Evolutionary conservation across 805 yeast genomes (phyloP).

Genomic region (Candida nonsorbophila): DNA sequence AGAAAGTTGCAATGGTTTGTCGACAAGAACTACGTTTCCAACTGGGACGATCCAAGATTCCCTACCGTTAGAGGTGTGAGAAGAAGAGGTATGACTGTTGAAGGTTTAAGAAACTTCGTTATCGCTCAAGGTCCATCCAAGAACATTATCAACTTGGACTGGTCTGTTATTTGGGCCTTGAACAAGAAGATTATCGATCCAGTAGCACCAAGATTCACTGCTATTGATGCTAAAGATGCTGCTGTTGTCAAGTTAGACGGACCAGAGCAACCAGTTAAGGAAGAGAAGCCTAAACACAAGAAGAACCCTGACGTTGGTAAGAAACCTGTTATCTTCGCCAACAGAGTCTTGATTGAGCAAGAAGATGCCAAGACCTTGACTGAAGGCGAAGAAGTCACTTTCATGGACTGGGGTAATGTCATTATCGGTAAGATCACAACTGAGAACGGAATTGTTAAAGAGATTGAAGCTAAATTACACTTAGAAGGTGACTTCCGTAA

Average conservation of each 20-base stretch:
- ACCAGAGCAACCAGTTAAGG: conserved; percentile 57
- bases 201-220: conserved; percentile 91
- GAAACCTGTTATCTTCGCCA: conserved; percentile 67
- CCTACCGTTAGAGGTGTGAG: conserved; percentile 99
- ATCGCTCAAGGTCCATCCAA: conserved; percentile 96
- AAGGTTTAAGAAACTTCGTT: conserved; percentile 91
- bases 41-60: conserved; percentile 99
- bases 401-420: conserved; percentile 99
- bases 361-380: conserved; percentile 66
- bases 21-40: conserved; percentile 77
- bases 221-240: conserved; percentile 58
- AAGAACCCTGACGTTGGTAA: conserved; percentile 88
- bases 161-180: conserved; percentile 97
- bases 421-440: conserved; percentile 67
- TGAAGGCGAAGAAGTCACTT: conserved; percentile 89
- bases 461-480: conserved; percentile 73
- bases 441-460: conserved; percentile 46
- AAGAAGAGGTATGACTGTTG: conserved; percentile 99
- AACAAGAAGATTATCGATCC: conserved; percentile 98
- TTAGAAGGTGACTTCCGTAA: conserved; percentile 96
- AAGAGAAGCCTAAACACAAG: conserved; percentile 88
- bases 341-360: conserved; percentile 73
- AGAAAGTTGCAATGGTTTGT: conserved; percentile 99
- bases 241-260: conserved; percentile 70
- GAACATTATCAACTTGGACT: conserved; percentile 93